phyloP scores from a whole-genome alignment of 176 grass and related monocot species.

The Melocanna baccifera region DNA sequence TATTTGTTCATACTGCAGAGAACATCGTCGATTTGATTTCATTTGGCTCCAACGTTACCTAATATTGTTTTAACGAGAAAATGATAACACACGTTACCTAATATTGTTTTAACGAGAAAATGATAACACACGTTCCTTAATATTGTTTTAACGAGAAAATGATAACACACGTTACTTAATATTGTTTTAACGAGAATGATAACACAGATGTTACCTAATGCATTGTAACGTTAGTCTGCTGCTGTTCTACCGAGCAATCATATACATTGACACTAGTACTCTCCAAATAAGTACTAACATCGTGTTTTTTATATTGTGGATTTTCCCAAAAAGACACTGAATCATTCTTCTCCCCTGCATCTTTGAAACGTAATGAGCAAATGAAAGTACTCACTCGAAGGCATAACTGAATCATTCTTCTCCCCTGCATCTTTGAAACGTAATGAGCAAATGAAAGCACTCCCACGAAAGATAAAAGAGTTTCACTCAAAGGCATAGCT shows the following conservation, averaged over 20 bases:
- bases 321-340: not conserved
- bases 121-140: not conserved
- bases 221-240: not conserved
- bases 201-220: not conserved
- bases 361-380: no score
- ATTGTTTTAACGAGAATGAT: not conserved
- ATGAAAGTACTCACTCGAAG: not conserved
- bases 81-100: not conserved
- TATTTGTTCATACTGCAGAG: not conserved
- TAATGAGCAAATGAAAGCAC: not conserved
- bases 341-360: not conserved
- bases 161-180: not conserved
- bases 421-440: not conserved
- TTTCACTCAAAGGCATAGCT: not conserved
- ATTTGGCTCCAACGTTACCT: not conserved
- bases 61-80: not conserved
- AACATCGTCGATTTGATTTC: not conserved
- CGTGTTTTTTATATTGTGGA: not conserved
- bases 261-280: not conserved
- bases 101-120: not conserved
- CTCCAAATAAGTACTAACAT: not conserved
- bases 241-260: not conserved
- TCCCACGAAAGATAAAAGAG: not conserved
- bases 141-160: not conserved
- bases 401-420: not conserved